Percentiles rank a stretch among this genome's conserved stretches.
These are phyloP conservation scores for Lactifluus hygrophoroides DNA, from an alignment of 768 basidiomycete species.

Conservation along the genomic window DNA sequence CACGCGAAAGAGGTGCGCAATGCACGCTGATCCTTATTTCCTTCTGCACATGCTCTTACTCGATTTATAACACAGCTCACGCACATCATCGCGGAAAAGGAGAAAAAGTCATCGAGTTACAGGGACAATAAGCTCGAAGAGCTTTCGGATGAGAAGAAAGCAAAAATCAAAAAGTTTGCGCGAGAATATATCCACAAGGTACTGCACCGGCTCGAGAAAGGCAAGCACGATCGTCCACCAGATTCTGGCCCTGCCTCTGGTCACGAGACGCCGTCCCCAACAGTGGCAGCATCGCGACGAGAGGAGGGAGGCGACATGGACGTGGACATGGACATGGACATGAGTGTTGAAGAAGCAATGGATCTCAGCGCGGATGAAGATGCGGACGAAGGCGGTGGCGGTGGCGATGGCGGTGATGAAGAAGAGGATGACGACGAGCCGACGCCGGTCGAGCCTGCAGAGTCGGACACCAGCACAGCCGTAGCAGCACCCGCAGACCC, in stretches of 20 bases:
- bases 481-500: conserved; percentile 13
- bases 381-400: conserved; percentile 6
- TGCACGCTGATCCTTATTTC: not conserved
- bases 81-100: conserved; percentile 81
- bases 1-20: conserved; percentile 86
- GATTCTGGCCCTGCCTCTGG: conserved; percentile 1
- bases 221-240: conserved; percentile 22
- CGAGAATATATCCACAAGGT: conserved; percentile 88
- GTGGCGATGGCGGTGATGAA: not conserved
- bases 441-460: conserved; percentile 18
- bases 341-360: conserved; percentile 25
- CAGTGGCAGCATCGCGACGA: not conserved
- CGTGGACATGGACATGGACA: conserved; percentile 20
- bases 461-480: conserved; percentile 18
- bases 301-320: conserved; percentile 21
- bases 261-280: not conserved
- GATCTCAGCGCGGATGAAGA: conserved; percentile 22
- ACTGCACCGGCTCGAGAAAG: conserved; percentile 55
- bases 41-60: conserved; percentile 4
- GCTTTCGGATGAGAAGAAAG: conserved; percentile 77
- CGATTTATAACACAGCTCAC: conserved; percentile 51
- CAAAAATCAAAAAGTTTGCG: conserved; percentile 87
- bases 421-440: conserved; percentile 8
- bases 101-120: conserved; percentile 84
- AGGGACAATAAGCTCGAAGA: conserved; percentile 57